These are phyloP conservation scores for Acer yangbiense DNA, from an alignment of 345 rosid genomes.

Conservation along the genomic window DNA sequence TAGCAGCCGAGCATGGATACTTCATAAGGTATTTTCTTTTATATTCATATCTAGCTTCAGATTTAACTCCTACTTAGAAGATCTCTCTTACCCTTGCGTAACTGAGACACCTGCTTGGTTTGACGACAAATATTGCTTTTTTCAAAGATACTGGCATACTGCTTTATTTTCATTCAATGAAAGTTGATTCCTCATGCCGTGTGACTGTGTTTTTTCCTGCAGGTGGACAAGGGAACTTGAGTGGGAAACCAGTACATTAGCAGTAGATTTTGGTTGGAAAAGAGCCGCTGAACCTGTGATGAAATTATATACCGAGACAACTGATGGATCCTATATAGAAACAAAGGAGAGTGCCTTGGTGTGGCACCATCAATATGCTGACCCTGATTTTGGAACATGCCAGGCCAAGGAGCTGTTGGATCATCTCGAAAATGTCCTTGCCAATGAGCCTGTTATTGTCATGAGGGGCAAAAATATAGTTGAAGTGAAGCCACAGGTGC, in stretches of 20 bases:
- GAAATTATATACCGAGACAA: slow-evolving; percentile 57
- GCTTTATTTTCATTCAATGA: too few species aligned
- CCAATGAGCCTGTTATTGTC: slow-evolving; percentile 64
- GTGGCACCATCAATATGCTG: slow-evolving; percentile 74
- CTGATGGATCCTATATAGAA: slow-evolving; percentile 72
- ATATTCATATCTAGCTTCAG: too few species aligned
- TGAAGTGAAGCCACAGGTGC: slow-evolving; percentile 72
- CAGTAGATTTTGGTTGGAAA: slow-evolving; percentile 58
- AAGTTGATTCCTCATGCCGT: neutral
- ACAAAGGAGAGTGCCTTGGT: slow-evolving; percentile 66
- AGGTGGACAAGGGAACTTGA: slow-evolving; percentile 53
- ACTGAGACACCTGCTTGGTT: too few species aligned
- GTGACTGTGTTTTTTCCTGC: slow-evolving; percentile 14
- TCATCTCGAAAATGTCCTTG: slow-evolving; percentile 67
- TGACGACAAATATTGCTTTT: too few species aligned
- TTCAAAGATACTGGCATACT: too few species aligned
- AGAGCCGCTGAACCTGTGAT: slow-evolving; percentile 56
- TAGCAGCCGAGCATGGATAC: slow-evolving; percentile 58
- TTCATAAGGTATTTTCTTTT: slow-evolving; percentile 38
- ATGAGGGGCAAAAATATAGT: slow-evolving; percentile 63
- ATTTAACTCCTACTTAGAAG: too few species aligned
- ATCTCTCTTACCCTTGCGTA: too few species aligned
- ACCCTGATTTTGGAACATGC: slow-evolving; percentile 60
- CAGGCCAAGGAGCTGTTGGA: slow-evolving; percentile 68
- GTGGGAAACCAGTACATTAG: slow-evolving; percentile 52